Percentiles rank a stretch among this genome's conserved stretches.
Conservation (phyloP, 2,329 filamentous ascomycete species). For the Alternaria tenuissima region DNA sequence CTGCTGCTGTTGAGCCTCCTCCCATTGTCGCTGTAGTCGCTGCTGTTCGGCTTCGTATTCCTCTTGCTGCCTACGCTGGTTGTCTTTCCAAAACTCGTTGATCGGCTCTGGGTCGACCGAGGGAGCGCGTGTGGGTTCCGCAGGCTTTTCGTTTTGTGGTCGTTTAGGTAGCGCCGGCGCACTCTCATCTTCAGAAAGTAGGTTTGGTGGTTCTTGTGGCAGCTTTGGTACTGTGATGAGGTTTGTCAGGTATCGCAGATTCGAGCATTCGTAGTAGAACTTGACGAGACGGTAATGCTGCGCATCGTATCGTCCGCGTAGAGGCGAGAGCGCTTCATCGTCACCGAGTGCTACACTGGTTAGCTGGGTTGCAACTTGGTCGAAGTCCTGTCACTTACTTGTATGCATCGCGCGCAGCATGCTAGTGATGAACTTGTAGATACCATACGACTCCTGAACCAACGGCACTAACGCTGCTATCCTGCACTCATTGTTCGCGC, state of each 20-base stretch:
- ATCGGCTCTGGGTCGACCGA: slow-evolving; percentile 90
- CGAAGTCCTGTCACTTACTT: slow-evolving; percentile 63
- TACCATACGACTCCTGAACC: slow-evolving; percentile 97
- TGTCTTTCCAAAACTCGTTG: slow-evolving; percentile 96
- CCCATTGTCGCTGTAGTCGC: slow-evolving; percentile 85
- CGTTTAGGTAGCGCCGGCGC: slow-evolving; percentile 83
- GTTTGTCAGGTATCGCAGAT: slow-evolving; percentile 93
- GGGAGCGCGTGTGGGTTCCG: slow-evolving; percentile 67
- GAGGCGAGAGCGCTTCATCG: slow-evolving; percentile 87
- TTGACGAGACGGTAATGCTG: slow-evolving; percentile 96
- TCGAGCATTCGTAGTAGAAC: slow-evolving; percentile 99
- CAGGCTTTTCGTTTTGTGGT: slow-evolving; percentile 69
- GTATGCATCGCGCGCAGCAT: slow-evolving; percentile 99
- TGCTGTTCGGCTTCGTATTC: slow-evolving; percentile 96
- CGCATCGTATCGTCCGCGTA: slow-evolving; percentile 88
- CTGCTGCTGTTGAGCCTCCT: slow-evolving; percentile 80
- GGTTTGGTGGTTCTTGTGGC: slow-evolving; percentile 89
- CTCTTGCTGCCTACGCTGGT: slow-evolving; percentile 88
- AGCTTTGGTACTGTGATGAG: slow-evolving; percentile 96
- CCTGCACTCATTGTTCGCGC: slow-evolving; percentile 93
- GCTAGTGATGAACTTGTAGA: slow-evolving; percentile 99
- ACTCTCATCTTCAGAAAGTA: slow-evolving; percentile 81
- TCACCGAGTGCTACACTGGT: slow-evolving; percentile 77
- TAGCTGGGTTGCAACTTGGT: slow-evolving; percentile 12
- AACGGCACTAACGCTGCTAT: slow-evolving; percentile 93